Evolutionary conservation across 805 yeast species (phyloP).

Genomic region (Starmerella riodocensis): DNA sequence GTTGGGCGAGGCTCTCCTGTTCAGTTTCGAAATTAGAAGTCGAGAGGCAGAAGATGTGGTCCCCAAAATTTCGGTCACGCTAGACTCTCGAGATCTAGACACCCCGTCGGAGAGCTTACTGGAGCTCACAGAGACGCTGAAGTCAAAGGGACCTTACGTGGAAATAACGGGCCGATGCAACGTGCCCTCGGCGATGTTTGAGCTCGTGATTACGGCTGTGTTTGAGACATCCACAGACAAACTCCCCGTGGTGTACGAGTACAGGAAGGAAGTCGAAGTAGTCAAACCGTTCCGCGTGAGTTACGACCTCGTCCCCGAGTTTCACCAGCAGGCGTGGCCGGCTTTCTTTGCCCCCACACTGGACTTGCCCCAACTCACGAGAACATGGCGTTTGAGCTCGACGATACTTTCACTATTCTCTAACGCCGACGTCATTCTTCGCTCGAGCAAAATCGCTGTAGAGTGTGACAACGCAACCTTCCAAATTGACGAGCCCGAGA

Average conservation of each 20-base stretch:
- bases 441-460: conserved; percentile 1
- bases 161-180: conserved; percentile 3
- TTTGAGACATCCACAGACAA: conserved; percentile 22
- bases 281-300: conserved; percentile 28
- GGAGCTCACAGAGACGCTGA: neutral
- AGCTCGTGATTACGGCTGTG: conserved; percentile 6
- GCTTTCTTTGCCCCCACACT: conserved; percentile 26
- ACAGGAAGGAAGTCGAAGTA: conserved; percentile 24
- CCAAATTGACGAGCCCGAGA: conserved; percentile 1
- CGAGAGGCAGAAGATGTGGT: conserved; percentile 22
- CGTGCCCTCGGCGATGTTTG: conserved; percentile 13
- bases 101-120: neutral
- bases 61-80: conserved; percentile 10
- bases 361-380: conserved; percentile 24
- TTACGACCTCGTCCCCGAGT: conserved; percentile 28
- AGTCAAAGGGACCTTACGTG: neutral
- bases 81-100: neutral
- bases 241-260: conserved; percentile 21
- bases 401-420: conserved; percentile 21
- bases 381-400: conserved; percentile 28
- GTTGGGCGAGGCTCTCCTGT: conserved; percentile 22
- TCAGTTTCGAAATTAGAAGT: conserved; percentile 18
- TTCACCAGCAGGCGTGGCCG: conserved; percentile 28
- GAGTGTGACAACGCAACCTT: conserved; percentile 6
- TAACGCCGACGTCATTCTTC: conserved; percentile 11